A percentile compares a stretch with the other conserved stretches of the same genome.
phyloP scores from a whole-genome alignment of 495 filamentous ascomycete species.

The Venustampulla echinocandica region DNA sequence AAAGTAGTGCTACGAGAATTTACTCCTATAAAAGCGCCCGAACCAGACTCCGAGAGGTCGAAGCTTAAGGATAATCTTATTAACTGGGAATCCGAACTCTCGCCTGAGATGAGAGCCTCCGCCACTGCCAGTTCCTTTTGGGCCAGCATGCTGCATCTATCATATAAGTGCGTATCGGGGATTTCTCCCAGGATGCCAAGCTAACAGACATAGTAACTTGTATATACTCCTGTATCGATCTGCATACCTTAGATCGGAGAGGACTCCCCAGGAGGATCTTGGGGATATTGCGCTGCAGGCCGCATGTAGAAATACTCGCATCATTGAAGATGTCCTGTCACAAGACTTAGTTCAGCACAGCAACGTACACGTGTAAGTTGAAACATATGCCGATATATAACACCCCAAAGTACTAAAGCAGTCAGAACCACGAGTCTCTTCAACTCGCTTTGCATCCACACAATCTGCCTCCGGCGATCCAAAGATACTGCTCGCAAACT shows the following conservation, averaged over 20 bases:
- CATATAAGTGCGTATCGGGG: conserved; percentile 30
- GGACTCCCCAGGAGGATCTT: conserved; percentile 17
- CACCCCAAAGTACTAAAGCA: background rate
- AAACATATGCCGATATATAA: no score
- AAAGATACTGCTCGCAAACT: conserved; percentile 32
- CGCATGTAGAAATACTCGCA: conserved; percentile 34
- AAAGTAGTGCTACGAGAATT: conserved; percentile 36
- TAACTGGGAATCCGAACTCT: conserved; percentile 31
- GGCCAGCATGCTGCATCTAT: conserved; percentile 36
- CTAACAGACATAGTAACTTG: conserved; percentile 26
- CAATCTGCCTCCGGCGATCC: conserved; percentile 34
- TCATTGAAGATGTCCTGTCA: conserved; percentile 40
- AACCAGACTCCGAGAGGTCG: conserved; percentile 25
- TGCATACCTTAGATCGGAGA: conserved; percentile 13
- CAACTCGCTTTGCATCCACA: conserved; percentile 39
- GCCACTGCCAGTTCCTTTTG: conserved; percentile 26
- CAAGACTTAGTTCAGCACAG: conserved; percentile 37
- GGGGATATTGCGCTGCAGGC: conserved; percentile 35
- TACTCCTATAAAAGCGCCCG: conserved; percentile 26
- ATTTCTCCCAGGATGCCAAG: background rate
- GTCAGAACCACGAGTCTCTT: conserved; percentile 39
- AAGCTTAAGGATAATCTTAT: conserved; percentile 27
- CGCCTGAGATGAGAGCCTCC: conserved; percentile 28
- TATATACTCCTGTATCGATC: conserved; percentile 35
- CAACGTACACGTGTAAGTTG: conserved; percentile 34